phyloP scores from a whole-genome alignment of 306 rosid genomes.

The Corylus avellana region DNA sequence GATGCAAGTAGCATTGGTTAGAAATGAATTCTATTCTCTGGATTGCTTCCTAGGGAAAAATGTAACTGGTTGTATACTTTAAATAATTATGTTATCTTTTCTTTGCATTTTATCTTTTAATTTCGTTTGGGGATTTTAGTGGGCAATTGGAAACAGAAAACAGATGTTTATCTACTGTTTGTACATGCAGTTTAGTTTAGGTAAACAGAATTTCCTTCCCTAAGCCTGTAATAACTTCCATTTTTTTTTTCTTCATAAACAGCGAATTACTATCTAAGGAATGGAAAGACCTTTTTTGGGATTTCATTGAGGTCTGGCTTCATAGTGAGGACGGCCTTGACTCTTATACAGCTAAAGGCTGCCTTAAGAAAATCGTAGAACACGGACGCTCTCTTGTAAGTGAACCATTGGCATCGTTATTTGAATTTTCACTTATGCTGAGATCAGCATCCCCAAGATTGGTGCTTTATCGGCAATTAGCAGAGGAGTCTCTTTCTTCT shows the following conservation, averaged over 20 bases:
- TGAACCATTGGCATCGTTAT: conserved; percentile 72
- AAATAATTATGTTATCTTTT: too few relatives aligned
- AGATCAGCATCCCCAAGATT: conserved; percentile 89
- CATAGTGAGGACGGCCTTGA: conserved; percentile 37
- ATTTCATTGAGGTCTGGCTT: conserved; percentile 78
- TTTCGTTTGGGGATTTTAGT: background rate
- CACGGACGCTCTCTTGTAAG: conserved; percentile 50
- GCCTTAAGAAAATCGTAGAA: conserved; percentile 58
- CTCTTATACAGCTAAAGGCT: conserved; percentile 59
- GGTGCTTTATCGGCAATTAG: conserved; percentile 80
- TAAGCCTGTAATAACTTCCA: conserved; percentile 14
- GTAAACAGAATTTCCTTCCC: conserved; percentile 1
- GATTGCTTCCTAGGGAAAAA: too few relatives aligned
- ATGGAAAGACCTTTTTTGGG: conserved; percentile 61
- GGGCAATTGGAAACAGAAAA: background rate
- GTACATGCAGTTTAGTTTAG: background rate
- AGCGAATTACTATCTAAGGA: conserved; percentile 85
- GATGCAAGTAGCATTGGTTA: background rate
- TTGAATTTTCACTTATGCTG: conserved; percentile 77
- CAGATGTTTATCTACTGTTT: background rate
- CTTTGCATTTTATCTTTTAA: too few relatives aligned
- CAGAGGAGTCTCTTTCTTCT: conserved; percentile 77
- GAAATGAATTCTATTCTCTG: background rate
- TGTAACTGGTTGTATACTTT: background rate
- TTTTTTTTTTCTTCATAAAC: conserved; percentile 24